These are phyloP conservation scores for Gossypium aridum DNA, from an alignment of 441 rosid species.

Conservation along the genomic window DNA sequence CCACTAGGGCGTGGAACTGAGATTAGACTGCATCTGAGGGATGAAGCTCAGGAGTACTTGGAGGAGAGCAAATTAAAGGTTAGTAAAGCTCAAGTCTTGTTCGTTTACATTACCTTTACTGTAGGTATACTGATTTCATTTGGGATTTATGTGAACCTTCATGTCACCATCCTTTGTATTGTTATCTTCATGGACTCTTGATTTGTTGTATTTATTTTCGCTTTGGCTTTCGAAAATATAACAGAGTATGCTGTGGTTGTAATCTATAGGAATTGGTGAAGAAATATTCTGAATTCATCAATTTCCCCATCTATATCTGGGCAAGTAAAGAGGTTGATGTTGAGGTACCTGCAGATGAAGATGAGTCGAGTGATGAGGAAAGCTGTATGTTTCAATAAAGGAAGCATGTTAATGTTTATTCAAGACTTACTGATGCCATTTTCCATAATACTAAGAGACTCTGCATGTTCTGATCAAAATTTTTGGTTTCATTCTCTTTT, in stretches of 20 bases:
- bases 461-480: background rate
- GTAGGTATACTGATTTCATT: too few species aligned
- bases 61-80: constrained; percentile 91
- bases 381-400: too few species aligned
- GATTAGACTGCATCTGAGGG: constrained; percentile 83
- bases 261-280: constrained; percentile 77
- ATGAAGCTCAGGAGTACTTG: constrained; percentile 89
- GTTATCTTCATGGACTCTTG: background rate
- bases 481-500: background rate
- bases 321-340: constrained; percentile 88
- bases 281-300: constrained; percentile 89
- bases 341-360: constrained; percentile 83
- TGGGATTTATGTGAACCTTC: too few species aligned
- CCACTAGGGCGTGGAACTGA: constrained; percentile 96
- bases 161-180: background rate
- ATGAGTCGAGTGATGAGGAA: constrained; percentile 67
- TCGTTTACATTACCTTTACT: too few species aligned
- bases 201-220: background rate
- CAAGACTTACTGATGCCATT: background rate
- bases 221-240: too few species aligned
- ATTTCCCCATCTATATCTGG: constrained; percentile 88
- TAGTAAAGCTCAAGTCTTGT: too few species aligned
- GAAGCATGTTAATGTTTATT: background rate
- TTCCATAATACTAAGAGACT: background rate
- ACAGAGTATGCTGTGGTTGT: background rate